These are phyloP conservation scores for Globisporangium middletonii DNA, from an alignment of 352 stramenopile genomes.

Conservation along the genomic window DNA sequence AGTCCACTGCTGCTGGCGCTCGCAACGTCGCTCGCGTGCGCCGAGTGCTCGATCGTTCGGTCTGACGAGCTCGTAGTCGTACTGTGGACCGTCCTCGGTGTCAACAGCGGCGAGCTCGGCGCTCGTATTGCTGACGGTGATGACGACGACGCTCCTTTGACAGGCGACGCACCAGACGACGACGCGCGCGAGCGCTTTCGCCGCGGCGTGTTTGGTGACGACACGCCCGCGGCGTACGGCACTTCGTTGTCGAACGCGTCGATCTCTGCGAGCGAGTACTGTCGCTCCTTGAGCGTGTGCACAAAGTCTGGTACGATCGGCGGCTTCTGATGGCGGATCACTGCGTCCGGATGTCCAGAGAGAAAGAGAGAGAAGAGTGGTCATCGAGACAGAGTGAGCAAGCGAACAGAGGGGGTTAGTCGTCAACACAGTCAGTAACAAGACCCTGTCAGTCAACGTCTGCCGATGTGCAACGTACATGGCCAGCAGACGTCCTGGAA, in stretches of 20 bases:
- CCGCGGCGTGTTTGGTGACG: conserved; percentile 13
- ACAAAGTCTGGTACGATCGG: conserved; percentile 35
- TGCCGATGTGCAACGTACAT: conserved; percentile 23
- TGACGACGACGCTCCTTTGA: background rate
- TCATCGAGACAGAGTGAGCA: too few relatives aligned
- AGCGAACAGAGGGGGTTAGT: background rate
- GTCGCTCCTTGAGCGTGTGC: conserved; percentile 25
- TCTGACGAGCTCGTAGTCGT: too few relatives aligned
- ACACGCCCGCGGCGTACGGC: conserved; percentile 20
- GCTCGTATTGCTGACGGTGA: background rate
- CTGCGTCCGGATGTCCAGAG: conserved; percentile 8
- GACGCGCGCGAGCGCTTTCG: conserved; percentile 1
- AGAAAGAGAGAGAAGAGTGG: background rate
- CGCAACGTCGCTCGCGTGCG: too few relatives aligned
- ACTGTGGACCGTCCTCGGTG: too few relatives aligned
- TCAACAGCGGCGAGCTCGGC: too few relatives aligned
- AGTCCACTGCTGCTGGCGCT: too few relatives aligned
- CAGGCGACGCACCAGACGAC: background rate
- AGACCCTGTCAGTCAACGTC: background rate
- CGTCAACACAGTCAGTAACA: background rate
- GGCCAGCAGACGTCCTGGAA: conserved; percentile 89
- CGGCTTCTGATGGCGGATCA: conserved; percentile 41
- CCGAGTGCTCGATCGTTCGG: too few relatives aligned
- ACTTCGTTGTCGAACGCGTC: conserved; percentile 36
- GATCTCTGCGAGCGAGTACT: conserved; percentile 18